Evolutionary conservation across 1,139 yeast genomes (phyloP).

Genomic region (Taiozyma onychis): DNA sequence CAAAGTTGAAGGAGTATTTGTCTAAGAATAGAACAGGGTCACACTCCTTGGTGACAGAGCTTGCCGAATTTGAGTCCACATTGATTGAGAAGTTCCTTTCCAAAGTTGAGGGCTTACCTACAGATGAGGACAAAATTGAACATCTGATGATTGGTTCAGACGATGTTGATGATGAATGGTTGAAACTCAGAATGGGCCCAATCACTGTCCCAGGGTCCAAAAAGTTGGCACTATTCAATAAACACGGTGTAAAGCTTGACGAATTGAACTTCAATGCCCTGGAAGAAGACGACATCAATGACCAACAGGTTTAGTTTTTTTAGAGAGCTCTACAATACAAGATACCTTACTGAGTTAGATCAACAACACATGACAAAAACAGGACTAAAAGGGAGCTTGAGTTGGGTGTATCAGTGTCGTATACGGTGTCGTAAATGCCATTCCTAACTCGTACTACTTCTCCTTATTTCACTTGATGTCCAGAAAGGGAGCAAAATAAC

Average conservation of each 20-base stretch:
- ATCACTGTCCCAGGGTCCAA: constrained; percentile 8
- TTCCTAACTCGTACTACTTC: too few relatives aligned
- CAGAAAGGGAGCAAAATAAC: background rate
- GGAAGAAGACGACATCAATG: background rate
- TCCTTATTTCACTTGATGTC: background rate
- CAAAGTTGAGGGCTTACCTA: constrained; percentile 2
- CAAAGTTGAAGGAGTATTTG: constrained; percentile 8
- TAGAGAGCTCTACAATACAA: background rate
- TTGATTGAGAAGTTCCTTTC: constrained; percentile 6
- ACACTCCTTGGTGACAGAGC: constrained; percentile 12
- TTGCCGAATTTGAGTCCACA: constrained; percentile 16
- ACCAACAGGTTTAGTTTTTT: background rate
- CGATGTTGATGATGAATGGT: constrained; percentile 25
- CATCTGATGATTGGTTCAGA: constrained; percentile 20
- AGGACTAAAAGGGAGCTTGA: too few relatives aligned
- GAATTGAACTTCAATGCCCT: background rate
- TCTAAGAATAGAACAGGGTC: constrained; percentile 1
- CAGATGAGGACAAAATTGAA: constrained; percentile 17
- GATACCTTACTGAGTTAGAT: too few relatives aligned
- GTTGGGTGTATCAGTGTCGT: too few relatives aligned
- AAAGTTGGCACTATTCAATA: constrained; percentile 1
- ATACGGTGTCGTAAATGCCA: too few relatives aligned
- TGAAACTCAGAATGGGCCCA: constrained; percentile 19
- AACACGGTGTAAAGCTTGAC: background rate
- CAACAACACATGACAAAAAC: too few relatives aligned